Evolutionary conservation across 441 rosid species (phyloP), one percentile per base, ranked within the genome.

Genomic region (Viola pubescens): DNA sequence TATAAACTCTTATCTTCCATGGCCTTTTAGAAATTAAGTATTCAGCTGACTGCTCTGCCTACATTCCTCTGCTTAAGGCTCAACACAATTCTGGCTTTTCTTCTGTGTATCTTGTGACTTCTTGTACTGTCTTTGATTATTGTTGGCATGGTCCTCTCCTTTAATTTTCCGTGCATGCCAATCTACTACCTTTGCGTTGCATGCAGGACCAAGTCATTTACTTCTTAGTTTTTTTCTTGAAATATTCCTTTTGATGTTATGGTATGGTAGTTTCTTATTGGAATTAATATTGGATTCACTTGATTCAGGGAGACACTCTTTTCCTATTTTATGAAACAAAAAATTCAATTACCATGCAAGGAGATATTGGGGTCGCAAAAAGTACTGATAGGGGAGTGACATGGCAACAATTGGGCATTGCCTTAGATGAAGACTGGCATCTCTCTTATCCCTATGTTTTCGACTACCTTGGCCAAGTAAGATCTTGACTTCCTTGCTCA

Each of bases 341-440:
- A 71, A 83, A 82, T 71, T 82, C 94, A 3, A 66, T 81, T 26
- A 90, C 97, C 37, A 60, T 78, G 85, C 95, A 94, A 81, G 99
- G 99, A 37, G 99, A 94, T 65, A 90, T 94, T 59, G 99, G 86
- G 59, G 97, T 85, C 38, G 88, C 99, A 37, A 77, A 76, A 62
- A 94, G 99, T 71, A 59, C 64, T 3, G 96, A 94, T 41, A 79
- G 82, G 48, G 96, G 99, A 68, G 96, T 88, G 4, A 83, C 96
- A 0, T 94, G 99, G 99, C 73, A 88, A 61, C 91, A 84, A 64
- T 72, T 94, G 70, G 99, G 99, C 44, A 74, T 86, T 56, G 96
- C 89, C 58, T 73, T 94, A 78, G 95, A 94, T 65, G 99, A 94
- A 78, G 79, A 85, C 42, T 90, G 99, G 96, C 99, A 94, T 62